Base-by-base conservation (phyloP, 139 green algal genomes). In the Chlamydomonas urium region DNA sequence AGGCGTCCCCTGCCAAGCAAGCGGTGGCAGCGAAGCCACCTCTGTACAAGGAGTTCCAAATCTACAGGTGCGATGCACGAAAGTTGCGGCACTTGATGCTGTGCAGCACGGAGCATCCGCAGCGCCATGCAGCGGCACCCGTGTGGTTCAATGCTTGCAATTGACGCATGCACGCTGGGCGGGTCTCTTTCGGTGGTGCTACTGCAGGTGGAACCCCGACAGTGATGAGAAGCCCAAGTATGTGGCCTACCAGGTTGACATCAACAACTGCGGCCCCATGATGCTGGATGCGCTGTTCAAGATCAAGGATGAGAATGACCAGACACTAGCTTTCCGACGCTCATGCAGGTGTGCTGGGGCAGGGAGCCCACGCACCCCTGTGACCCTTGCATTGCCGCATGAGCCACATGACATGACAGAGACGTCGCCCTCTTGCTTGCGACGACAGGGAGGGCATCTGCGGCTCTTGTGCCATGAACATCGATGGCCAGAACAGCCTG, bases 391-490 rank as follows among this genome's bases (percentile, higher is more conserved):
- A n/a, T n/a, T n/a, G n/a, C n/a, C n/a, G n/a, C n/a, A n/a, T n/a
- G n/a, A n/a, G n/a, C n/a, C n/a, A n/a, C n/a, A n/a, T n/a, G n/a
- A n/a, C n/a, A n/a, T n/a, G n/a, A n/a, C n/a, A n/a, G n/a, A n/a
- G n/a, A n/a, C n/a, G n/a, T n/a, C n/a, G 10, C 50, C 8, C 14
- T 26, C 50, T 26, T 32, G 50, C 50, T 10, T 4, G 8, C 58
- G 23, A 42, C 6, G 31, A 45, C 83, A 92, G 93, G 6, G 95
- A 99, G 80, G 95, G 95, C 67, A 99, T 99, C 72, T 99, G 95
- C 74, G 95, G 93, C 29, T 98, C 92, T 2, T 99, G 95, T 65
- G 90, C 95, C 2, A 99, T 98, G 95, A 99, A 99, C 83, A 98
- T 99, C 36, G 86, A 99, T 72, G 95, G 95, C 38, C 89, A 79